These are phyloP conservation scores for Chenopodium suecicum DNA, from an alignment of 148 eudicot species.

Conservation along the genomic window DNA sequence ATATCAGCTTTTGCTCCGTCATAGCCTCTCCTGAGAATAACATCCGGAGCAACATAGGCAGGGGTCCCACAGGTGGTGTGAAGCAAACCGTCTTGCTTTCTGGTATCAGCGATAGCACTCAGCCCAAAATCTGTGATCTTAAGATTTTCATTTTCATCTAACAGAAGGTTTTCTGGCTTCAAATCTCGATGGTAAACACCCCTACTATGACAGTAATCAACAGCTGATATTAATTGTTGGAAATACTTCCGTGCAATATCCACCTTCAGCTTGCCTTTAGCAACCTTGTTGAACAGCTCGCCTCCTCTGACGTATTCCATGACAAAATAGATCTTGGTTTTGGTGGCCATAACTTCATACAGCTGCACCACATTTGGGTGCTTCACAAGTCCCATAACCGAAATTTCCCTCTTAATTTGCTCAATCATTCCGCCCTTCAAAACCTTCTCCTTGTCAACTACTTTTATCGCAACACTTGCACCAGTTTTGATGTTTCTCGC, in stretches of 20 bases:
- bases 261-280: conserved; percentile 45
- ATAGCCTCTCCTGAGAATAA: conserved; percentile 47
- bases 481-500: conserved; percentile 45
- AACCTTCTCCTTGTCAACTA: conserved; percentile 46
- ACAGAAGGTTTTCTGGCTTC: conserved; percentile 48
- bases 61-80: conserved; percentile 59
- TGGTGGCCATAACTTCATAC: conserved; percentile 52
- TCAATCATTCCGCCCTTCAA: conserved; percentile 46
- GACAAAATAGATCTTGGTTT: conserved; percentile 47
- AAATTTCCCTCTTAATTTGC: conserved; percentile 54
- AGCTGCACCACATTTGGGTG: conserved; percentile 51
- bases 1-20: conserved; percentile 56
- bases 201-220: conserved; percentile 51
- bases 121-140: conserved; percentile 52
- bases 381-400: conserved; percentile 48
- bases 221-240: conserved; percentile 48
- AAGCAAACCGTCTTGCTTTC: conserved; percentile 46
- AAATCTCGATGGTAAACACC: conserved; percentile 53
- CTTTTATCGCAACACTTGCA: conserved; percentile 41
- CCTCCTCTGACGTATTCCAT: conserved; percentile 52
- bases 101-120: conserved; percentile 45
- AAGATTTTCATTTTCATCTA: conserved; percentile 45
- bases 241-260: conserved; percentile 45
- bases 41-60: conserved; percentile 56
- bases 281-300: conserved; percentile 44